These are phyloP conservation scores for Metarhizium humberi DNA, from an alignment of 2,329 filamentous ascomycete species.

Conservation along the genomic window DNA sequence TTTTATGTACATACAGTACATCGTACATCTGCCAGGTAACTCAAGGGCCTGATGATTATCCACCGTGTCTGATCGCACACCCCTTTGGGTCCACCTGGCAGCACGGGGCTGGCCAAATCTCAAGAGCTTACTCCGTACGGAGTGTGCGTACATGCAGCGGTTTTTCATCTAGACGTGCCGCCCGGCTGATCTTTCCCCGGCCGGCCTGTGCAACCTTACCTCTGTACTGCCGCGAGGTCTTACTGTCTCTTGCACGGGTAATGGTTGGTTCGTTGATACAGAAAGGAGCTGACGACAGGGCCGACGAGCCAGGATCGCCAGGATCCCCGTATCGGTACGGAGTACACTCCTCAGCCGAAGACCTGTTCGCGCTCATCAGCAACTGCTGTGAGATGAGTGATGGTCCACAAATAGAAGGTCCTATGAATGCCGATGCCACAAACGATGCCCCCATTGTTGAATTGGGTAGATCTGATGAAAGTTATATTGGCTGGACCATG, in stretches of 20 bases:
- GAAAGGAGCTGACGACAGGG: not conserved
- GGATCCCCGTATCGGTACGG: not conserved
- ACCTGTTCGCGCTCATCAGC: not conserved
- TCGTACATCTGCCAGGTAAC: not conserved
- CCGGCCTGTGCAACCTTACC: not conserved
- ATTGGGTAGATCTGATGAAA: conserved; percentile 2
- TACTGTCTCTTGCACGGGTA: not conserved
- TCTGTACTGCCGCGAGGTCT: not conserved
- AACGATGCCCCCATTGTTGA: not conserved
- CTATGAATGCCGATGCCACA: not conserved
- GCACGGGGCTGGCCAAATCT: conserved; percentile 4
- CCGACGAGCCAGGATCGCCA: not conserved
- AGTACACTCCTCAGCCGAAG: not conserved
- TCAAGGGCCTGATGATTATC: not conserved
- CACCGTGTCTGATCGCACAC: not conserved
- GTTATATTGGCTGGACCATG: not conserved
- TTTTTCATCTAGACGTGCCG: not conserved
- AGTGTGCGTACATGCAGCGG: not conserved
- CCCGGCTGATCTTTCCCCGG: not conserved
- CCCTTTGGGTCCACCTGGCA: conserved; percentile 2
- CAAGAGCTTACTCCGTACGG: not conserved
- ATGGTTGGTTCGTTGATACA: not conserved
- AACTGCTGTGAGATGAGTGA: not conserved
- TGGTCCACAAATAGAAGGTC: not conserved
- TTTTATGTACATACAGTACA: too few species aligned